Conservation (phyloP, 2,329 filamentous ascomycete genomes). For the Pseudogymnoascus sp. region DNA sequence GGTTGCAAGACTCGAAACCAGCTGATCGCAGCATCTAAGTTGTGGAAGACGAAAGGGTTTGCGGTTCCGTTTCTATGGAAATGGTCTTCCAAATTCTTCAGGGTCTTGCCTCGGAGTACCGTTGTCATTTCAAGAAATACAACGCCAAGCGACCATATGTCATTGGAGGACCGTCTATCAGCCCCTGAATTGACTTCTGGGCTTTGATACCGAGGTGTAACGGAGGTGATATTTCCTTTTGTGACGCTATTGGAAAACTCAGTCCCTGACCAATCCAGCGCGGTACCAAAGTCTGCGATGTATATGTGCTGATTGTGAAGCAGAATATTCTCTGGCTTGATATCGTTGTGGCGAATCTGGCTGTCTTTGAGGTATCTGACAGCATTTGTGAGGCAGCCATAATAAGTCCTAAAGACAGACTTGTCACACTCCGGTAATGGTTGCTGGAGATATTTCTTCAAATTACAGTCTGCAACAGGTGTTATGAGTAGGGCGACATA, state of each 20-base stretch:
- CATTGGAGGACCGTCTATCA: conserved; percentile 15
- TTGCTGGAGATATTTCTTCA: neutral
- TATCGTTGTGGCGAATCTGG: conserved; percentile 18
- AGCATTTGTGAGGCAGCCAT: neutral
- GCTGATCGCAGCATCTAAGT: conserved; percentile 11
- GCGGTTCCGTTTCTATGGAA: neutral
- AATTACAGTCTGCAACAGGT: conserved; percentile 8
- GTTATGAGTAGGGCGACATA: conserved; percentile 12
- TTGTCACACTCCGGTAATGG: neutral
- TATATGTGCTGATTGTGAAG: conserved; percentile 14
- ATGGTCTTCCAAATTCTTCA: conserved; percentile 13
- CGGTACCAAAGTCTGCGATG: conserved; percentile 23
- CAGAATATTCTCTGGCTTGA: conserved; percentile 20
- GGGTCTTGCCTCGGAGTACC: conserved; percentile 13
- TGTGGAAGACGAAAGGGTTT: conserved; percentile 11
- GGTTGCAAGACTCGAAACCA: neutral
- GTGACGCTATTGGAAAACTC: conserved; percentile 18
- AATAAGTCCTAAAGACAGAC: neutral
- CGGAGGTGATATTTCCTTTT: conserved; percentile 8
- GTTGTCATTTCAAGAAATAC: conserved; percentile 20
- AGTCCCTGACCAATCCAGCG: conserved; percentile 21
- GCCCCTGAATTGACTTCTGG: conserved; percentile 17
- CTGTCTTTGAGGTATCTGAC: conserved; percentile 19
- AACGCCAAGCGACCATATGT: conserved; percentile 23
- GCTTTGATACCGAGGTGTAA: conserved; percentile 16